Evolutionary conservation across 2,329 filamentous ascomycete species (phyloP).

Genomic region (Byssothecium circinans): DNA sequence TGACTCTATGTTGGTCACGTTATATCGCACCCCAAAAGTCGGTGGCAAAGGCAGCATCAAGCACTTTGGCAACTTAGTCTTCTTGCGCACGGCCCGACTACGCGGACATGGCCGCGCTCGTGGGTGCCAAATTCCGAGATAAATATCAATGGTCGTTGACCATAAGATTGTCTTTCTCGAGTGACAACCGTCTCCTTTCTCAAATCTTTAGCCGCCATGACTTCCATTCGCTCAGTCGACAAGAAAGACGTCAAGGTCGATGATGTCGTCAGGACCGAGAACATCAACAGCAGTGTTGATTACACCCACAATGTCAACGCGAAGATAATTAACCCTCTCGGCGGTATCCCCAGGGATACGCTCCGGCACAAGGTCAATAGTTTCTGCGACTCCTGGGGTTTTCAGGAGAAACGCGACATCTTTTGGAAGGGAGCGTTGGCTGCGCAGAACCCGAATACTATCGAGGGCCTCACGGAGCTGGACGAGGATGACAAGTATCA

Average conservation of each 20-base stretch:
- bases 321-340: conserved; percentile 19
- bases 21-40: neutral
- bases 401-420: conserved; percentile 5
- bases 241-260: conserved; percentile 5
- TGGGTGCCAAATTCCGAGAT: neutral
- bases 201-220: conserved; percentile 7
- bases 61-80: neutral
- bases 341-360: conserved; percentile 5
- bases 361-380: conserved; percentile 8
- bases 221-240: conserved; percentile 11
- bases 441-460: conserved; percentile 41
- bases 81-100: neutral
- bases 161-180: neutral
- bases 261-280: conserved; percentile 12
- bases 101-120: neutral
- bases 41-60: neutral
- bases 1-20: conserved; percentile 2
- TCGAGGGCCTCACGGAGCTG: conserved; percentile 17
- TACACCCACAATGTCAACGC: conserved; percentile 39
- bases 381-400: conserved; percentile 9
- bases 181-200: neutral
- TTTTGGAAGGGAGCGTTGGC: conserved; percentile 50
- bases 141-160: neutral
- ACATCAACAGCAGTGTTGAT: conserved; percentile 15
- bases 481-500: conserved; percentile 19